Evolutionary conservation across 164 flowering plant genomes (phyloP).

Genomic region (Euptelea pleiosperma): DNA sequence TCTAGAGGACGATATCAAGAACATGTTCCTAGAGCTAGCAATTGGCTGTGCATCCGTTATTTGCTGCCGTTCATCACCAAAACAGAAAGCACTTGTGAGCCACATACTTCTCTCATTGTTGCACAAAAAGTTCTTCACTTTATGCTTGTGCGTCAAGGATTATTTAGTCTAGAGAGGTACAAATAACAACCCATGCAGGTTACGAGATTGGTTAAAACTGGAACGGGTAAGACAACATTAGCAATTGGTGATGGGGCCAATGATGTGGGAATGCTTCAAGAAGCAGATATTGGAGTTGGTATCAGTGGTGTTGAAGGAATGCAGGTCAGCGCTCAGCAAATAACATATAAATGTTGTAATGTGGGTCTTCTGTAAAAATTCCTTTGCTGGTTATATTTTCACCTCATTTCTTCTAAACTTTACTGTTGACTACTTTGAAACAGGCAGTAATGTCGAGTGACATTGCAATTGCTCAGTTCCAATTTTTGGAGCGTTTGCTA

Average conservation of each 20-base stretch:
- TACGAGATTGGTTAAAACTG: constrained; percentile 77
- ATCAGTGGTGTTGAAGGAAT: constrained; percentile 98
- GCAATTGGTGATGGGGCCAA: constrained; percentile 98
- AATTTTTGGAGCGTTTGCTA: constrained; percentile 49
- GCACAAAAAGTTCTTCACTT: not conserved
- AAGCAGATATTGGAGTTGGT: constrained; percentile 95
- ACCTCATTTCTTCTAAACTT: not conserved
- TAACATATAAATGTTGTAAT: not conserved
- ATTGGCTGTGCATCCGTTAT: constrained; percentile 87
- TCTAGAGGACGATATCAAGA: constrained; percentile 59
- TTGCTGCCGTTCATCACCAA: constrained; percentile 97
- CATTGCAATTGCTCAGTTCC: constrained; percentile 59
- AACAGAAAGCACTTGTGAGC: constrained; percentile 94
- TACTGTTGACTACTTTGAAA: not conserved
- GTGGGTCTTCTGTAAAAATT: no score
- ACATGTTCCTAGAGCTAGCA: constrained; percentile 68
- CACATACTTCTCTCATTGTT: not conserved
- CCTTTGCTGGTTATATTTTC: not conserved
- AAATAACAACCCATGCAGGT: constrained; percentile 40
- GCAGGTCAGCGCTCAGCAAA: constrained; percentile 54
- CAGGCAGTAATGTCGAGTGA: constrained; percentile 75
- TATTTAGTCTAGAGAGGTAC: constrained; percentile 2
- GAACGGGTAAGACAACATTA: constrained; percentile 76
- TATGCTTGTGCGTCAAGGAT: not conserved
- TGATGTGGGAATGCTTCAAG: constrained; percentile 99